Evolutionary conservation across 2,329 filamentous ascomycete species (phyloP).

Genomic region (Ophiostoma himal-ulmi): DNA sequence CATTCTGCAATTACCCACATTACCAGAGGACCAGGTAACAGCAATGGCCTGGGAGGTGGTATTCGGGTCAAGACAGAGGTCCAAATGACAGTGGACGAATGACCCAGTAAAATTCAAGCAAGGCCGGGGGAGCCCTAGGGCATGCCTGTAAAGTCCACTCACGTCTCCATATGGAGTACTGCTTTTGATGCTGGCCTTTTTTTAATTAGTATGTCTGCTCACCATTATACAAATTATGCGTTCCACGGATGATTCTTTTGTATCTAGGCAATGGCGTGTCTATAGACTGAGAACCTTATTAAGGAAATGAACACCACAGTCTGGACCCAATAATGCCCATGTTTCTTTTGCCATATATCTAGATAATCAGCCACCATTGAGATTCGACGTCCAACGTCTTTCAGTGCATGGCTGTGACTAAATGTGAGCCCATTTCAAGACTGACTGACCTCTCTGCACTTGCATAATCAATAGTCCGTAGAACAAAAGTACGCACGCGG

Average conservation of each 20-base stretch:
- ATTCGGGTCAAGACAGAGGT: slow-evolving; percentile 24
- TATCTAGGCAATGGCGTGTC: too few species aligned
- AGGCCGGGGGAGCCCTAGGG: slow-evolving; percentile 14
- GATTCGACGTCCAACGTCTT: too few species aligned
- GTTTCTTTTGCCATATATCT: too few species aligned
- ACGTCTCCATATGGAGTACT: not conserved
- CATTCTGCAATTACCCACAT: not conserved
- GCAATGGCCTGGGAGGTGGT: slow-evolving; percentile 6
- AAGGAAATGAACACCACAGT: too few species aligned
- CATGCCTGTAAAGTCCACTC: slow-evolving; percentile 9
- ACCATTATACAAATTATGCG: too few species aligned
- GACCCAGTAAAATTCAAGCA: not conserved
- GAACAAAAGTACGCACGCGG: not conserved
- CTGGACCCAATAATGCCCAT: too few species aligned
- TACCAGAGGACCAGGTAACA: not conserved
- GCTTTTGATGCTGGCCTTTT: not conserved
- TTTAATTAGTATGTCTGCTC: not conserved
- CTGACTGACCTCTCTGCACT: not conserved
- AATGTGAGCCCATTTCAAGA: too few species aligned
- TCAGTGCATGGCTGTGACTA: too few species aligned
- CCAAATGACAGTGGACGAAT: slow-evolving; percentile 21
- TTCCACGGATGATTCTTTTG: too few species aligned
- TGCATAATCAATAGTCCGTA: not conserved
- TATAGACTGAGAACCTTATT: too few species aligned
- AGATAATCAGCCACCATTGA: too few species aligned